Evolutionary conservation across 2,329 filamentous ascomycete genomes (phyloP).

Genomic region (Pseudovirgaria hyperparasitica): DNA sequence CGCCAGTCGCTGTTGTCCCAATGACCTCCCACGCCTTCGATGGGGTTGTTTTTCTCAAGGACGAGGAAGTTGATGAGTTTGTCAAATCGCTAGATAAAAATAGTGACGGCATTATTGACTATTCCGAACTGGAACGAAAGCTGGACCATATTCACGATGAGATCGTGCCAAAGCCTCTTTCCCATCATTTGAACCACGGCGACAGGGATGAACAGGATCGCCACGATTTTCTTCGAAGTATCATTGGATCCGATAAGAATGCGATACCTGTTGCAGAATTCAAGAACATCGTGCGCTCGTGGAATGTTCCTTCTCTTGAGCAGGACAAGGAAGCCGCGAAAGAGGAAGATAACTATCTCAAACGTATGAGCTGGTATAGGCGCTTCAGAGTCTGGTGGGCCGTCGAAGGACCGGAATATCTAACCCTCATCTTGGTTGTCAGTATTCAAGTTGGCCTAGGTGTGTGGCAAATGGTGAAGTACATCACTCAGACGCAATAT

Average conservation of each 20-base stretch:
- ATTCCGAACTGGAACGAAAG: constrained; percentile 39
- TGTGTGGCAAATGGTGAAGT: constrained; percentile 44
- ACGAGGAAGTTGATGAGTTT: constrained; percentile 40
- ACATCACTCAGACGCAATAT: constrained; percentile 31
- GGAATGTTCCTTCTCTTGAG: constrained; percentile 37
- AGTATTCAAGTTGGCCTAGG: constrained; percentile 38
- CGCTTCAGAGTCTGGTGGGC: constrained; percentile 41
- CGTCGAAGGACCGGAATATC: constrained; percentile 39
- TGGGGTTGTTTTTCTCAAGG: constrained; percentile 11
- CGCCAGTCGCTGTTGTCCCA: too few species aligned
- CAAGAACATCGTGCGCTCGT: constrained; percentile 28
- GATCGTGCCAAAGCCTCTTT: constrained; percentile 33
- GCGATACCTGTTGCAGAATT: constrained; percentile 37
- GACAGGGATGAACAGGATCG: constrained; percentile 27
- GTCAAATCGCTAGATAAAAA: constrained; percentile 41
- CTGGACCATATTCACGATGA: constrained; percentile 41
- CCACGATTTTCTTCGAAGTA: constrained; percentile 38
- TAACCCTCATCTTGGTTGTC: constrained; percentile 37
- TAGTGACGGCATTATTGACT: constrained; percentile 39
- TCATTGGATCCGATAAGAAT: constrained; percentile 33
- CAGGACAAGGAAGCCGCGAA: constrained; percentile 35
- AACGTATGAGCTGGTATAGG: constrained; percentile 32
- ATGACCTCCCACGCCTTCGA: neutral
- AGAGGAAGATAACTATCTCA: constrained; percentile 35
- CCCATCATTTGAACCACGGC: constrained; percentile 32